phyloP scores from a whole-genome alignment of 306 rosid species.

The Biancaea sappan region DNA sequence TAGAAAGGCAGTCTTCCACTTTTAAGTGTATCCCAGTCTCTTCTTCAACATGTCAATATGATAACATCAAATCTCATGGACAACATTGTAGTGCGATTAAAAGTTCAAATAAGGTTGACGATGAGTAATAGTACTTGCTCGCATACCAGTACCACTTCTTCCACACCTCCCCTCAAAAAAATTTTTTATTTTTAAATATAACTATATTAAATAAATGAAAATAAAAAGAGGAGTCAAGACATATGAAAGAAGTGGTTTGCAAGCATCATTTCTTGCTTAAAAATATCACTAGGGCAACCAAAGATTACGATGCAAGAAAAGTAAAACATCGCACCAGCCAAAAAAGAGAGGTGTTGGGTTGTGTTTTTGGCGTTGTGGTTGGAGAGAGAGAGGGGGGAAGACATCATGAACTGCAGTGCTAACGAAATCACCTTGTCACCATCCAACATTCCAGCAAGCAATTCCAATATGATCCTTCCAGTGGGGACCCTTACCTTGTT shows the following conservation, averaged over 20 bases:
- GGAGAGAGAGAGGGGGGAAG: slow-evolving; percentile 30
- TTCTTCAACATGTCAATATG: slow-evolving; percentile 75
- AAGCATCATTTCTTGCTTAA: background rate
- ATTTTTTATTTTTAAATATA: background rate
- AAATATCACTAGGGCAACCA: slow-evolving; percentile 11
- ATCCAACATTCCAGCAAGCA: slow-evolving; percentile 97
- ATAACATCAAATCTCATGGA: slow-evolving; percentile 18
- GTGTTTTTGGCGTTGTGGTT: too few species aligned
- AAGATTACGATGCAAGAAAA: slow-evolving; percentile 18
- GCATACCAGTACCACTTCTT: background rate
- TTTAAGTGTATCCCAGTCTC: slow-evolving; percentile 79
- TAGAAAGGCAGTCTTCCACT: slow-evolving; percentile 71
- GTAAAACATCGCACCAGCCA: slow-evolving; percentile 5
- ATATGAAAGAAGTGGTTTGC: background rate
- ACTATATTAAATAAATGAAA: background rate
- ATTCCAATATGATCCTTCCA: slow-evolving; percentile 78
- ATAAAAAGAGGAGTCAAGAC: background rate
- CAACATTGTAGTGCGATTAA: background rate
- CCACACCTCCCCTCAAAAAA: background rate
- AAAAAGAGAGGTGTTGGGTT: slow-evolving; percentile 17
- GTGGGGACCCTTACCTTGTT: slow-evolving; percentile 83
- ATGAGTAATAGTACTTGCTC: too few species aligned
- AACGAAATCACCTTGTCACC: slow-evolving; percentile 76
- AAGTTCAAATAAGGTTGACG: slow-evolving; percentile 6
- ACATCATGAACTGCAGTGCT: slow-evolving; percentile 98